These are phyloP conservation scores for Suhomyces kilbournensis DNA, from an alignment of 805 yeast species.

Conservation along the genomic window DNA sequence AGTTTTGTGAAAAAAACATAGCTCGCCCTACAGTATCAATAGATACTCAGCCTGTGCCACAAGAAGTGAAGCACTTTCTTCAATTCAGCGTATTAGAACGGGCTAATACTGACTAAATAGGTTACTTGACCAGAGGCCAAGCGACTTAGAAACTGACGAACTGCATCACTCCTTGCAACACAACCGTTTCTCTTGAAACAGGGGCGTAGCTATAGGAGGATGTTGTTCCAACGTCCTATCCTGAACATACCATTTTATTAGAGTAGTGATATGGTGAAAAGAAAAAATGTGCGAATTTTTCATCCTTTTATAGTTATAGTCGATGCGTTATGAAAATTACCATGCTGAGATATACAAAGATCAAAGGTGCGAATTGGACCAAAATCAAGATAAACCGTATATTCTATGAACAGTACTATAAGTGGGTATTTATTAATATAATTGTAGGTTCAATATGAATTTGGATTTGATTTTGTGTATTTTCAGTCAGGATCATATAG, in stretches of 20 bases:
- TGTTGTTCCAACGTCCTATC: conserved; percentile 16
- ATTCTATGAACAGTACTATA: too few species aligned
- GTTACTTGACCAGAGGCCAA: neutral
- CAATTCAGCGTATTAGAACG: neutral
- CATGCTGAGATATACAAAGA: neutral
- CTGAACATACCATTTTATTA: conserved; percentile 14
- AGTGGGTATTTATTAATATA: too few species aligned
- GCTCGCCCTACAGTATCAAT: conserved; percentile 22
- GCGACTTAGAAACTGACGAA: neutral
- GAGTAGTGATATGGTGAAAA: neutral
- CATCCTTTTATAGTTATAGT: neutral
- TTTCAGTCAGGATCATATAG: too few species aligned
- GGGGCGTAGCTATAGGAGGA: conserved; percentile 15
- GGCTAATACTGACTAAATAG: neutral
- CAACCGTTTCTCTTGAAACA: conserved; percentile 8
- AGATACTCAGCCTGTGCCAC: conserved; percentile 26
- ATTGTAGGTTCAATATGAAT: too few species aligned
- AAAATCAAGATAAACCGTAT: too few species aligned
- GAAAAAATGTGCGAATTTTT: neutral
- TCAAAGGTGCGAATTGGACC: too few species aligned
- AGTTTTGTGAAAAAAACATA: conserved; percentile 14
- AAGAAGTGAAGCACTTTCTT: conserved; percentile 19
- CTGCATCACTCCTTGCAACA: conserved; percentile 17
- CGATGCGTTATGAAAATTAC: neutral
- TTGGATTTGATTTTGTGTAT: too few species aligned